These are phyloP conservation scores for Suillus occidentalis DNA, from an alignment of 768 basidiomycete species.

Conservation along the genomic window DNA sequence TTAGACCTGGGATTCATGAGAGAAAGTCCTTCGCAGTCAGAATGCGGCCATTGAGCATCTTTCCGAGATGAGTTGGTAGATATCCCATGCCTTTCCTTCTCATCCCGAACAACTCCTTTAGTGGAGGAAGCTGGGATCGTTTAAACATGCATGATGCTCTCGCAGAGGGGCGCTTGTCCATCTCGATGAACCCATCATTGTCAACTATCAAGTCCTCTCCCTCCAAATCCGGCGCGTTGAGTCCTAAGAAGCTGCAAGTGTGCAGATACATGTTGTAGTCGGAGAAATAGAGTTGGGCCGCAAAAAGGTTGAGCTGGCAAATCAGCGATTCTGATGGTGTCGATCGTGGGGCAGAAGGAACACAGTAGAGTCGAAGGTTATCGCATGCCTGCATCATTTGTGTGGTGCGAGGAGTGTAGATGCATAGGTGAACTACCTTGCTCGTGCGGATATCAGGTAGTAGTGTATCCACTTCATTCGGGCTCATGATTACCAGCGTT, in stretches of 20 bases:
- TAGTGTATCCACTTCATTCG: slow-evolving; percentile 39
- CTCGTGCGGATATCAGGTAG: slow-evolving; percentile 36
- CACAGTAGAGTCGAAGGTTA: slow-evolving; percentile 19
- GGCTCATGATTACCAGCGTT: slow-evolving; percentile 41
- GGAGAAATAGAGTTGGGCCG: slow-evolving; percentile 33
- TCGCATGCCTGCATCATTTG: slow-evolving; percentile 39
- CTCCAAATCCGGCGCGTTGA: slow-evolving; percentile 20
- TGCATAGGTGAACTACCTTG: slow-evolving; percentile 37
- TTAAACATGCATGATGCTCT: slow-evolving; percentile 4
- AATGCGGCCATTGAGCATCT: slow-evolving; percentile 31
- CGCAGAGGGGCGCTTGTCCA: slow-evolving; percentile 14
- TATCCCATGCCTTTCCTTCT: slow-evolving; percentile 42
- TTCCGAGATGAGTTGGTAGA: slow-evolving; percentile 42
- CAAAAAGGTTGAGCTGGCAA: slow-evolving; percentile 31
- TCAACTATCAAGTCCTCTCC: slow-evolving; percentile 10
- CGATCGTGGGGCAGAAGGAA: slow-evolving; percentile 11
- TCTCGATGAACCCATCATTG: slow-evolving; percentile 24
- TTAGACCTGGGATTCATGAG: neutral
- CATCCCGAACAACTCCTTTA: slow-evolving; percentile 35
- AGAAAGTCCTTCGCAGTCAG: slow-evolving; percentile 28
- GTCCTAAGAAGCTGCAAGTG: slow-evolving; percentile 29
- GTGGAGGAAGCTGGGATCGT: slow-evolving; percentile 15
- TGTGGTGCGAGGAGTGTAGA: slow-evolving; percentile 41
- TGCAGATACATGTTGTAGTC: slow-evolving; percentile 27
- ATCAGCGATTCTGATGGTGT: neutral